Evolutionary conservation across 2,329 filamentous ascomycete species (phyloP).

Genomic region (Sporothrix schenckii): DNA sequence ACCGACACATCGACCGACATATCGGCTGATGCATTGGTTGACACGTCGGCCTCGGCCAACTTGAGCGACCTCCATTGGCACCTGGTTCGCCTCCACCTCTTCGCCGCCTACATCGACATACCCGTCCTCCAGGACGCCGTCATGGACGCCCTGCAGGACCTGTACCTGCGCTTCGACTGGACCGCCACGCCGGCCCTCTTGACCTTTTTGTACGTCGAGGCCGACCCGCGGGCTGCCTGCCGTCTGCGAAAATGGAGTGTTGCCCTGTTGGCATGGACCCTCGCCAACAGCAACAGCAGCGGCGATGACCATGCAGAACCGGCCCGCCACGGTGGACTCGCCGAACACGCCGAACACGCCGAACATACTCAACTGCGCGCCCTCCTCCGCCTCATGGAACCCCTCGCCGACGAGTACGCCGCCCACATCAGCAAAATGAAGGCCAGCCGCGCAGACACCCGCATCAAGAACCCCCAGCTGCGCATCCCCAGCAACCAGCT

Average conservation of each 20-base stretch:
- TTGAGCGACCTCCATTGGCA: conserved; percentile 56
- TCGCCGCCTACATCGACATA: conserved; percentile 56
- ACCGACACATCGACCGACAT: background rate
- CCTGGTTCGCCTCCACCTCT: conserved; percentile 60
- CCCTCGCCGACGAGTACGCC: conserved; percentile 55
- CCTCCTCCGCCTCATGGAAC: conserved; percentile 50
- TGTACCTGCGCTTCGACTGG: conserved; percentile 63
- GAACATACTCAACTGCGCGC: conserved; percentile 37
- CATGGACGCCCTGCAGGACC: conserved; percentile 62
- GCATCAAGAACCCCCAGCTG: conserved; percentile 64
- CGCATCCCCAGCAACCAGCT: conserved; percentile 60
- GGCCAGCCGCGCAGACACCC: conserved; percentile 53
- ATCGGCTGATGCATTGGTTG: conserved; percentile 11
- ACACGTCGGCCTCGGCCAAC: conserved; percentile 33
- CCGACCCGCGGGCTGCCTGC: conserved; percentile 53
- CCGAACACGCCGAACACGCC: too few species aligned
- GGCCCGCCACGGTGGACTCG: too few species aligned
- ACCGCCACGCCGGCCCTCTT: conserved; percentile 58
- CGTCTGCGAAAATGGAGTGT: conserved; percentile 62
- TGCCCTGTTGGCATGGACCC: conserved; percentile 62
- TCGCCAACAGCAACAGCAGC: conserved; percentile 42
- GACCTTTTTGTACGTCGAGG: conserved; percentile 57
- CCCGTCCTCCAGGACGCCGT: conserved; percentile 57
- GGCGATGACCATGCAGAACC: conserved; percentile 37
- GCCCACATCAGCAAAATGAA: conserved; percentile 58